phyloP scores from a whole-genome alignment of 2,329 filamentous ascomycete species.

The Ophiostoma sp. region DNA sequence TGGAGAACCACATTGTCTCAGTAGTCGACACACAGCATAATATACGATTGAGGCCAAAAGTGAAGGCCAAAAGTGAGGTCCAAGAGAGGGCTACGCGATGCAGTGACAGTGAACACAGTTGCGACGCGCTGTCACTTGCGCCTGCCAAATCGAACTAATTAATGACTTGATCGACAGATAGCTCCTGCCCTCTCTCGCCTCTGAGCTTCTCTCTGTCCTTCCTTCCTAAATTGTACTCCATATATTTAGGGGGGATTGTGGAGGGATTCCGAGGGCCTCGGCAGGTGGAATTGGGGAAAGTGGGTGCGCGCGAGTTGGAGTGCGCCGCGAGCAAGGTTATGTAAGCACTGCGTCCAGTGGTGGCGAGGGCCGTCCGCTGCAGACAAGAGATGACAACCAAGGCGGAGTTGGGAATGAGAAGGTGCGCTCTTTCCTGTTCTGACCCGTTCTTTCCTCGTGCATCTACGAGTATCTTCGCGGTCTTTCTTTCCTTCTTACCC shows the following conservation, averaged over 20 bases:
- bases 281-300: slow-evolving; percentile 16
- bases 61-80: slow-evolving; percentile 5
- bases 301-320: background rate
- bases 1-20: background rate
- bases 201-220: background rate
- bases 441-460: background rate
- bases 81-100: background rate
- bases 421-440: background rate
- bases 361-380: background rate
- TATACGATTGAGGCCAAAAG: background rate
- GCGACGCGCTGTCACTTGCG: slow-evolving; percentile 6
- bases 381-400: background rate
- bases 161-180: background rate
- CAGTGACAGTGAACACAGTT: background rate
- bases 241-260: slow-evolving; percentile 17
- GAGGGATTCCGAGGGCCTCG: slow-evolving; percentile 26
- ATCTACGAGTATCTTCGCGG: background rate
- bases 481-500: background rate
- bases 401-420: background rate
- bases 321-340: background rate
- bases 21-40: background rate
- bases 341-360: background rate
- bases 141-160: background rate
- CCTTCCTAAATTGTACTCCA: slow-evolving; percentile 13
- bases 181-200: background rate